phyloP scores from a whole-genome alignment of 2,329 filamentous ascomycete genomes.

The Xylaria sp. region DNA sequence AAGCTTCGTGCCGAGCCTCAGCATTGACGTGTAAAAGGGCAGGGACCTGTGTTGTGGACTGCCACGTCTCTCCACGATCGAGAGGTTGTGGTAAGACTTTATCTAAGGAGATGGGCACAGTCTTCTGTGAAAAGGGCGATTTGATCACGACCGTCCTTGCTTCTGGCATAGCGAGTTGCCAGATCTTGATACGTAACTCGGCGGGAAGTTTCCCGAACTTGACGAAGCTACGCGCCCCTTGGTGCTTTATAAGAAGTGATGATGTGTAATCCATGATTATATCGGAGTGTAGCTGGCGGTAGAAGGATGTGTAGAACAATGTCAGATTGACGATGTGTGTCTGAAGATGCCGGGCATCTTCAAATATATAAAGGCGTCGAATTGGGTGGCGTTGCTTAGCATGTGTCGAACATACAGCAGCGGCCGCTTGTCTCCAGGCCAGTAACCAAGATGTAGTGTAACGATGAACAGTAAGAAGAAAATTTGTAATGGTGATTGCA shows the following conservation, averaged over 20 bases:
- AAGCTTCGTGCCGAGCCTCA: constrained; percentile 49
- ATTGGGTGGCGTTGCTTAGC: constrained; percentile 33
- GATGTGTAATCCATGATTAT: constrained; percentile 42
- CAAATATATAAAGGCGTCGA: constrained; percentile 39
- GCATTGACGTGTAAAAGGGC: constrained; percentile 49
- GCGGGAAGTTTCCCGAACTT: constrained; percentile 48
- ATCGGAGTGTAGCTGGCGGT: constrained; percentile 38
- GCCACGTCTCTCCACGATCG: constrained; percentile 44
- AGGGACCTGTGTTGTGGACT: constrained; percentile 47
- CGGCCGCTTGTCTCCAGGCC: constrained; percentile 25
- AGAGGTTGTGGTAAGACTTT: constrained; percentile 37
- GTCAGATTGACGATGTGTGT: constrained; percentile 38
- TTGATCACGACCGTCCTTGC: constrained; percentile 46
- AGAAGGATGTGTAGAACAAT: constrained; percentile 36
- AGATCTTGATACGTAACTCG: constrained; percentile 49
- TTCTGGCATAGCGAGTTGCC: constrained; percentile 48
- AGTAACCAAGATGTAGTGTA: constrained; percentile 29
- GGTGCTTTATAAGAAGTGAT: constrained; percentile 29
- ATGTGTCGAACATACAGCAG: constrained; percentile 34
- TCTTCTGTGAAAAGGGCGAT: constrained; percentile 39
- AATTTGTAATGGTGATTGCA: constrained; percentile 24
- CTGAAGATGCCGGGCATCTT: constrained; percentile 38
- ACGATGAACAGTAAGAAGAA: constrained; percentile 18
- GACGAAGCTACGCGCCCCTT: constrained; percentile 40
- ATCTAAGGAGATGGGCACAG: constrained; percentile 43